Conservation (phyloP, 23 red algal genomes). For the Gracilariopsis chorda region DNA sequence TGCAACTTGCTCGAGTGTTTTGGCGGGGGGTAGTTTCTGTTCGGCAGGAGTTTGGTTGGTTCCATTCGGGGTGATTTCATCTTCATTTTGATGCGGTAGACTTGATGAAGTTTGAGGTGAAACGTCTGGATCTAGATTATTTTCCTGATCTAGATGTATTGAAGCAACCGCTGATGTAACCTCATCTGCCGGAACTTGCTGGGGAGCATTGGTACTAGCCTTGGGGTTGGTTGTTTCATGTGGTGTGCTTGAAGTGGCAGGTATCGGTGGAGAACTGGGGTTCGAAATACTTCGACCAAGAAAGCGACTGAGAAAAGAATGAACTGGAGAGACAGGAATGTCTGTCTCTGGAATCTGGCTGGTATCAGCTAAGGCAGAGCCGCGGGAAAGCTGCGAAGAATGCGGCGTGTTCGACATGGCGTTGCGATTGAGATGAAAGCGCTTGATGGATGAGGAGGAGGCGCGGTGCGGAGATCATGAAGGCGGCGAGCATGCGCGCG, state of each 20-base stretch:
- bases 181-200: not conserved
- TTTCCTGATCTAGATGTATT: no score
- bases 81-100: not conserved
- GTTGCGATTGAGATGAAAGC: no score
- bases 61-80: not conserved
- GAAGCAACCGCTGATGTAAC: not conserved
- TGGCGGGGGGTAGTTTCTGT: not conserved
- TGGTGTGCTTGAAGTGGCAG: not conserved
- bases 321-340: not conserved
- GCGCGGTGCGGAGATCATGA: no score
- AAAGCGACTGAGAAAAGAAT: not conserved
- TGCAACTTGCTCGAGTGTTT: constrained; percentile 26
- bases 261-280: not conserved
- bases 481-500: no score
- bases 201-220: not conserved
- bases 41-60: no score
- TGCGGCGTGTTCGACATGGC: no score
- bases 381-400: no score
- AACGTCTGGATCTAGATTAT: no score
- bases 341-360: no score
- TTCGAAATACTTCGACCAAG: not conserved
- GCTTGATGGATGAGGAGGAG: no score
- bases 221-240: not conserved
- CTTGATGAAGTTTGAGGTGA: no score
- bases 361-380: no score